phyloP scores from a whole-genome alignment of 441 rosid species.

The Adansonia gregorii region DNA sequence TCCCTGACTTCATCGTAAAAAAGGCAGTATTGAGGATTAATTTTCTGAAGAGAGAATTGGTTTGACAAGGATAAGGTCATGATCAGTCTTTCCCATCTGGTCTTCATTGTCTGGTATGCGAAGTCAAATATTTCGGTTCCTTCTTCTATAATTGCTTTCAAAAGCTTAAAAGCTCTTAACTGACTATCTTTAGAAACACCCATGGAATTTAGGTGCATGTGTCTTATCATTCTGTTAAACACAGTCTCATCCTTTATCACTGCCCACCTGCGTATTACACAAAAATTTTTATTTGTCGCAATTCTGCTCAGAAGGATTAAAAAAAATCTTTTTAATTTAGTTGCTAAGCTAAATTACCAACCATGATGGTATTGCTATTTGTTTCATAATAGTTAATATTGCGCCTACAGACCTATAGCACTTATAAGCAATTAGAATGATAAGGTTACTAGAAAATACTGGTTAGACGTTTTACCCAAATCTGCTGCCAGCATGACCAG shows the following conservation, averaged over 20 bases:
- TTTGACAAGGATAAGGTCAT: background rate
- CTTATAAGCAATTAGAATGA: too few species aligned
- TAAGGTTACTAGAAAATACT: too few species aligned
- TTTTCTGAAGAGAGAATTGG: background rate
- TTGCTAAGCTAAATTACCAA: background rate
- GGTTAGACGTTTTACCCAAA: background rate
- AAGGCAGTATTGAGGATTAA: background rate
- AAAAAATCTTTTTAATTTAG: background rate
- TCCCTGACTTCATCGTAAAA: background rate
- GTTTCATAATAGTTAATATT: too few species aligned
- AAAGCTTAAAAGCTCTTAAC: conserved; percentile 4
- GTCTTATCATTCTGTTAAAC: background rate
- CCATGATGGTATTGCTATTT: too few species aligned
- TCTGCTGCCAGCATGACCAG: conserved; percentile 6
- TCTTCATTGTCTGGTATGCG: background rate
- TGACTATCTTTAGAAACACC: background rate
- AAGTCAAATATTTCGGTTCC: background rate
- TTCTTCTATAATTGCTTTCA: background rate
- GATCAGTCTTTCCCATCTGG: background rate
- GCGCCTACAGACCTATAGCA: too few species aligned
- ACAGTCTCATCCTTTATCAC: conserved; percentile 2
- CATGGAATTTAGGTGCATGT: background rate
- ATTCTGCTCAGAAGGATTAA: too few species aligned
- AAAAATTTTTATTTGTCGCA: background rate
- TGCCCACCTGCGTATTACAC: background rate